These are phyloP conservation scores for Fusarium floridanum DNA, from an alignment of 2,329 filamentous ascomycete species.

Conservation along the genomic window DNA sequence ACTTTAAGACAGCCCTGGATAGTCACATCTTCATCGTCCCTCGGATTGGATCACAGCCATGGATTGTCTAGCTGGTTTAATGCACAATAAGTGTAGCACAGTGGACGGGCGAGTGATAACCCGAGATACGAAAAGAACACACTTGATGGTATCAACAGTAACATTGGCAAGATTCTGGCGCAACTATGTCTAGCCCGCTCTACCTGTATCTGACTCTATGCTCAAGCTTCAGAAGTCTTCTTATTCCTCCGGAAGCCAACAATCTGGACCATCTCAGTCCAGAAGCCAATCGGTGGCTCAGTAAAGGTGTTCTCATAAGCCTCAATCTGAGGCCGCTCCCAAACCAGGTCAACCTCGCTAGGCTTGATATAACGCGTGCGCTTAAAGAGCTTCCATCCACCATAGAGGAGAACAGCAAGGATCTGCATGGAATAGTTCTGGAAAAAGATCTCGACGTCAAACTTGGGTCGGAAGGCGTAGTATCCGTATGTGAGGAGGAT, in stretches of 20 bases:
- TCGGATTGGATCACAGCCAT: background rate
- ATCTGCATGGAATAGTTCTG: constrained; percentile 69
- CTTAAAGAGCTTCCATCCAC: constrained; percentile 73
- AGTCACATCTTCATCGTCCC: background rate
- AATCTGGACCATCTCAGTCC: constrained; percentile 63
- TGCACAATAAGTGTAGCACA: no score
- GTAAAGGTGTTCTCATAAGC: constrained; percentile 66
- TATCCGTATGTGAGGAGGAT: constrained; percentile 67
- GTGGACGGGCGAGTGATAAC: no score
- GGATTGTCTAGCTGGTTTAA: background rate
- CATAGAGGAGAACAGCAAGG: constrained; percentile 65
- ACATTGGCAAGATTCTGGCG: background rate
- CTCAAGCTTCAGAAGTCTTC: constrained; percentile 20
- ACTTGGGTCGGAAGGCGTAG: constrained; percentile 59
- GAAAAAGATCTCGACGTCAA: constrained; percentile 61
- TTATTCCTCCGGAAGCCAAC: constrained; percentile 51
- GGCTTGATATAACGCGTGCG: constrained; percentile 66
- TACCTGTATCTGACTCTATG: background rate
- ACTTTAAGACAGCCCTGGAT: background rate
- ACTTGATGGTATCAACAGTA: background rate
- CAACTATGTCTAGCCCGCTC: background rate
- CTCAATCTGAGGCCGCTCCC: constrained; percentile 70
- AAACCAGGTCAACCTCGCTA: constrained; percentile 68
- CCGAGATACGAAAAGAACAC: no score
- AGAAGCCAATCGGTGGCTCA: constrained; percentile 64